Base-by-base conservation (phyloP, 768 basidiomycete species). In the Cantharellus cinnabarinus region DNA sequence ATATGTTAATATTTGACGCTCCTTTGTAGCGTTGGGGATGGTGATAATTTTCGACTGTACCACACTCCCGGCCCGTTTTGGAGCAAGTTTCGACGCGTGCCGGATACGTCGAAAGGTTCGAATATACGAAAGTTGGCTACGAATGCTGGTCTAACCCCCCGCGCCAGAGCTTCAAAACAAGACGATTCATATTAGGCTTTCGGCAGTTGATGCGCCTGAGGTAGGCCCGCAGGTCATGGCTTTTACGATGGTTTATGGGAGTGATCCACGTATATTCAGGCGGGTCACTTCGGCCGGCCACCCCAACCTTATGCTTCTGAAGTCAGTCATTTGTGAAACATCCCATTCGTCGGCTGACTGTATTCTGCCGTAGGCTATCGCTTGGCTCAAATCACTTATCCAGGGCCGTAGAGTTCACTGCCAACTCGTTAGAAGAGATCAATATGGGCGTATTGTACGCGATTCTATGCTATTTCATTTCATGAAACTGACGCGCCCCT, bases 181-280 rank as follows among this genome's bases (percentile, higher is more conserved):
- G 64, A 95, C 93, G 2, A 73, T 97, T 15, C 83, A 87, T 65
- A 80, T 98, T 38, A 80, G 93, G 10, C 79, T 98, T 38, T 87
- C 87, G 10, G 93, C 89, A 0, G 80, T 90, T 3, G 93, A 98
- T 67, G 93, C 93, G 0, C 93, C 93, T 0, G 93, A 98, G 75
- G 89, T 85, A 4, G 3, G 60, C 34, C 3, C 39, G 34, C 56
- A 0, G 3, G 29, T 15, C 20, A 38, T 20, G 4, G 57, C n/a
- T 10, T 15, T 35, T n/a, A n/a, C n/a, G n/a, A n/a, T n/a, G n/a
- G n/a, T n/a, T n/a, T 29, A 41, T 42, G 20, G 20, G 20, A 20
- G 7, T n/a, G 39, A 14, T 52, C 35, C 20, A 29, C 29, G 67
- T 58, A 53, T 54, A 20, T 42, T 56, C 20, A 89, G 87, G 77